These are phyloP conservation scores for Candida stauntonica DNA, from an alignment of 805 yeast genomes.

Conservation along the genomic window DNA sequence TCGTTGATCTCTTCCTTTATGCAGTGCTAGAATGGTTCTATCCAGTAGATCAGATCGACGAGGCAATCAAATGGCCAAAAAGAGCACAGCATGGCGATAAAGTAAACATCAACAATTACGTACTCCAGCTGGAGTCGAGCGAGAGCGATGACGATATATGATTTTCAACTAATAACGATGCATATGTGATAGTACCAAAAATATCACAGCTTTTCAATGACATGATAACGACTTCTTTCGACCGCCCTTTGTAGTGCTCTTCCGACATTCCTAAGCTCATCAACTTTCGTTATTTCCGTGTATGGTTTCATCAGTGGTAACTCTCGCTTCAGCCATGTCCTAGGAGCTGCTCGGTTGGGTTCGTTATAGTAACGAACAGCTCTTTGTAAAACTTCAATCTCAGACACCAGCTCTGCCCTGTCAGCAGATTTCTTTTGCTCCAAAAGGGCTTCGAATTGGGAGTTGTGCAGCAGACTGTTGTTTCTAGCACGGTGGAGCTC, in stretches of 20 bases:
- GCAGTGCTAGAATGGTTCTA: slow-evolving; percentile 61
- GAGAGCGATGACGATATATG: background rate
- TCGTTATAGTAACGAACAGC: slow-evolving; percentile 14
- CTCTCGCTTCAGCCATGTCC: slow-evolving; percentile 12
- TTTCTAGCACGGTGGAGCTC: slow-evolving; percentile 29
- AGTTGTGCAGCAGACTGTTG: slow-evolving; percentile 23
- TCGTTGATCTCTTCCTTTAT: slow-evolving; percentile 70
- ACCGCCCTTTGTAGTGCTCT: slow-evolving; percentile 16
- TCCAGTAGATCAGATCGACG: slow-evolving; percentile 69
- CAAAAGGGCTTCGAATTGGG: slow-evolving; percentile 31
- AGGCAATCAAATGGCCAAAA: slow-evolving; percentile 75
- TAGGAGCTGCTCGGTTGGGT: background rate
- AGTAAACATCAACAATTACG: background rate
- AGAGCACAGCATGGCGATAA: slow-evolving; percentile 2
- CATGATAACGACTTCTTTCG: slow-evolving; percentile 2
- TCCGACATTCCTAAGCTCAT: slow-evolving; percentile 20
- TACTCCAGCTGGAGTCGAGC: background rate
- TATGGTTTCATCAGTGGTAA: slow-evolving; percentile 9
- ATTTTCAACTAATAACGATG: background rate
- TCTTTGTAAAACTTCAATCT: slow-evolving; percentile 39
- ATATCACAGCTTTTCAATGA: no score
- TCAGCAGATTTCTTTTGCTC: slow-evolving; percentile 32
- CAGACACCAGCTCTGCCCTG: slow-evolving; percentile 38
- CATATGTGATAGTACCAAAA: no score
- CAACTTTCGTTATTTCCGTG: slow-evolving; percentile 7